Evolutionary conservation across 2,329 filamentous ascomycete species (phyloP).

Genomic region (Fusarium sp.): DNA sequence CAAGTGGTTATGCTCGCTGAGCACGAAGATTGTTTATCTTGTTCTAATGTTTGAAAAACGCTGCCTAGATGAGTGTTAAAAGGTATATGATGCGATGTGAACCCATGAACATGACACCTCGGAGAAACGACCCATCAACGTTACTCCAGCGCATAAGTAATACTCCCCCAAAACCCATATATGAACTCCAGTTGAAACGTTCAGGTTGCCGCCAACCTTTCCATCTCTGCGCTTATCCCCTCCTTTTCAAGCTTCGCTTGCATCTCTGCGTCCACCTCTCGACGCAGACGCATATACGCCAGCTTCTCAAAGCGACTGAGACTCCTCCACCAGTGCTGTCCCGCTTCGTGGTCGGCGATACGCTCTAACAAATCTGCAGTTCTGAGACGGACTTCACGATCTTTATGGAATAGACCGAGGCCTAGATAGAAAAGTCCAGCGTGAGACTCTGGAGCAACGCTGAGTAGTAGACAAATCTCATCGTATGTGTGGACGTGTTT

Average conservation of each 20-base stretch:
- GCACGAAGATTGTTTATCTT: conserved; percentile 16
- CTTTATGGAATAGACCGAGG: conserved; percentile 91
- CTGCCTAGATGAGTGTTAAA: conserved; percentile 41
- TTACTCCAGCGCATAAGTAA: conserved; percentile 31
- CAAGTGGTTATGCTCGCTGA: conserved; percentile 12
- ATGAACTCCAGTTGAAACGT: conserved; percentile 14
- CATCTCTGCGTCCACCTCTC: conserved; percentile 70
- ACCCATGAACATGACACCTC: conserved; percentile 37
- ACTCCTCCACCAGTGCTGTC: conserved; percentile 90
- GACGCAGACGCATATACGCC: conserved; percentile 83
- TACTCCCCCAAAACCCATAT: conserved; percentile 16
- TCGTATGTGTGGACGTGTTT: conserved; percentile 83
- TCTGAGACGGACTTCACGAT: conserved; percentile 80
- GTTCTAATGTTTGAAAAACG: conserved; percentile 44
- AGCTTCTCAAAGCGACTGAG: conserved; percentile 90
- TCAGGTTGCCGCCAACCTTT: conserved; percentile 65
- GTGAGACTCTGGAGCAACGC: conserved; percentile 85
- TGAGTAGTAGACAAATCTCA: conserved; percentile 86
- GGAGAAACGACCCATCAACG: conserved; percentile 32
- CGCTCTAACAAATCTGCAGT: conserved; percentile 85
- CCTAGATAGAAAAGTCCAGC: conserved; percentile 92
- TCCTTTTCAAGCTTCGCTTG: conserved; percentile 62
- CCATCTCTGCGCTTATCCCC: conserved; percentile 56
- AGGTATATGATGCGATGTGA: conserved; percentile 38
- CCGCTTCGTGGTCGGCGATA: conserved; percentile 87